Base-by-base conservation (phyloP, 2,329 filamentous ascomycete genomes). In the Didymosphaeria variabile region DNA sequence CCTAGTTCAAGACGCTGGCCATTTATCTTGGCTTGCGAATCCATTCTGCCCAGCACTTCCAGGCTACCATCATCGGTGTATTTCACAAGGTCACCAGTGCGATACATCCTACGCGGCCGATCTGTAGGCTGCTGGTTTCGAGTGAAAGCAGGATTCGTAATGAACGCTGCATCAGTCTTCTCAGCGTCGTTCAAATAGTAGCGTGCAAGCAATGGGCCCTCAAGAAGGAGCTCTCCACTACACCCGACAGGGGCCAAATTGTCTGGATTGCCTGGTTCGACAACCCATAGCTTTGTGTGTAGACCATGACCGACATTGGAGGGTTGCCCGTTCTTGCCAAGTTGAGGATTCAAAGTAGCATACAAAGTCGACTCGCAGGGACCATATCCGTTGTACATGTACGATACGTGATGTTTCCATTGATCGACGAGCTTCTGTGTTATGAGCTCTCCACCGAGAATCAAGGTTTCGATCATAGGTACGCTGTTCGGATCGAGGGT, bases 1-100 rank as follows among this genome's bases (percentile, higher is more conserved):
- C 64, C 69, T 17, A 74, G 58, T 53, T 76, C 73, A 44, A 76
- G 68, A 29, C 73, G 62, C 46, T 74, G 72, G 9, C 73, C 73
- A 29, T 71, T 65, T 44, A 75, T 61, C 58, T 76, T 76, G 53
- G 74, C 69, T 58, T 75, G 72, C 4, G 68, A 67, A 32, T 76
- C 73, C 32, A 69, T 72, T 12, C 72, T 68, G 5, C 72, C 72
- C 36, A 72, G 62, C 47, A 71, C 72, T 23, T 57, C 34, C 5
- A 72, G 38, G 3, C 51, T 50, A 1, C 71, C 71, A 46, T 72
- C 69, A 10, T 49, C 36, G 23, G 34, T 36, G n/a, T 67, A 62
- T 13, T 59, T 55, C 3, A 61, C 66, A 1, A 69, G 55, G 42
- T 73, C 71, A 1, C 71, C 71, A 1, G 71, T 72, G n/a, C 60